Percentiles rank a stretch among this genome's conserved stretches.
These are phyloP conservation scores for Lecanosticta acicola DNA, from an alignment of 2,329 filamentous ascomycete genomes.

Conservation along the genomic window DNA sequence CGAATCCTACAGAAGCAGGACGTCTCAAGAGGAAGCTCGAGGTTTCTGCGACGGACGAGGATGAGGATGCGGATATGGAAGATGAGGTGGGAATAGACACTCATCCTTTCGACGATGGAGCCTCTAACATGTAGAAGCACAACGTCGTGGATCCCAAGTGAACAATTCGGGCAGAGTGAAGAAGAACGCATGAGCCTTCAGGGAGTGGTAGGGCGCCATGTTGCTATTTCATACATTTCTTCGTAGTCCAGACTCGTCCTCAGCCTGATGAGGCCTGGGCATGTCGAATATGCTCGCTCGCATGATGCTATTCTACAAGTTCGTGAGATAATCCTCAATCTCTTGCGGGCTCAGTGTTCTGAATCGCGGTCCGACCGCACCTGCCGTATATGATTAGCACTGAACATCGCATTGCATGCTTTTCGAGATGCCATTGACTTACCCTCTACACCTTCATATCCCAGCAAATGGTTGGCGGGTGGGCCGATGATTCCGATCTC, in stretches of 20 bases:
- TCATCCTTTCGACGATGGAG: background rate
- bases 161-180: too few species aligned
- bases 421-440: background rate
- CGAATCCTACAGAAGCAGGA: background rate
- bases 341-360: slow-evolving; percentile 93
- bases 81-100: background rate
- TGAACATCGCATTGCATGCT: background rate
- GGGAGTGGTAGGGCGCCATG: too few species aligned
- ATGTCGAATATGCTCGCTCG: slow-evolving; percentile 4
- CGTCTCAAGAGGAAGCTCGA: slow-evolving; percentile 6
- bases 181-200: too few species aligned
- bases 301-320: slow-evolving; percentile 59
- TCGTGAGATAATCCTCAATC: slow-evolving; percentile 98
- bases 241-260: too few species aligned
- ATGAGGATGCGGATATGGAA: background rate
- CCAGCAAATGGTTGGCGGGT: slow-evolving; percentile 86
- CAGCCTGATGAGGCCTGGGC: too few species aligned
- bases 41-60: background rate
- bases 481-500: slow-evolving; percentile 97
- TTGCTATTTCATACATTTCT: slow-evolving; percentile 9
- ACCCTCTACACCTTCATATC: slow-evolving; percentile 75
- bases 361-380: slow-evolving; percentile 79
- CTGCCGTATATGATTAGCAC: slow-evolving; percentile 30
- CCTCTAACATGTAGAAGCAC: background rate
- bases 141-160: background rate